Conservation (phyloP, 768 basidiomycete genomes). For the Rhizopogon salebrosus region DNA sequence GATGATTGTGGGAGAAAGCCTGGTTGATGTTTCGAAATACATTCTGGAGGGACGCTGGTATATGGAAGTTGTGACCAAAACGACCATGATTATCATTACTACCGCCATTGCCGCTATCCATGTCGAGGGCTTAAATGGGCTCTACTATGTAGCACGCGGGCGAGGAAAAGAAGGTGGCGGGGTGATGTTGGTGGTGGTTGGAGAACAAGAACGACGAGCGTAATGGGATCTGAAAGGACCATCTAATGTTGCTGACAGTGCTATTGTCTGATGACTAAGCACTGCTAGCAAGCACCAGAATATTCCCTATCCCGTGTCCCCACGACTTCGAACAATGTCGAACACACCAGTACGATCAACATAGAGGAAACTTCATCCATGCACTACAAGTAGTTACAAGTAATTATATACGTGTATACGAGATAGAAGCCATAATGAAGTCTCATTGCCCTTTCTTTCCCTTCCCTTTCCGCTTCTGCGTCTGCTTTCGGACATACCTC, state of each 20-base stretch:
- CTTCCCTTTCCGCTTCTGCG: slow-evolving; percentile 26
- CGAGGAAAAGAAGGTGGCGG: slow-evolving; percentile 9
- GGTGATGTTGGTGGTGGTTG: slow-evolving; percentile 11
- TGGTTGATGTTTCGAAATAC: slow-evolving; percentile 29
- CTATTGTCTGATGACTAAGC: slow-evolving; percentile 9
- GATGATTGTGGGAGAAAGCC: slow-evolving; percentile 15
- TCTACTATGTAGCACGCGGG: not conserved
- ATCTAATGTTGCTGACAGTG: not conserved
- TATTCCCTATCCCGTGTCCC: slow-evolving; percentile 13
- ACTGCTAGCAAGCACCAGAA: slow-evolving; percentile 26
- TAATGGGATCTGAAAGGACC: slow-evolving; percentile 4
- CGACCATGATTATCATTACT: slow-evolving; percentile 5
- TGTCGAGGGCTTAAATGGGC: not conserved
- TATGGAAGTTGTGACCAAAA: slow-evolving; percentile 15
- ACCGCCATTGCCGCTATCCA: slow-evolving; percentile 10
- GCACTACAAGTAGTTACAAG: not conserved
- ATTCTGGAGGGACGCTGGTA: slow-evolving; percentile 23
- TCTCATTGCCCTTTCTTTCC: slow-evolving; percentile 25
- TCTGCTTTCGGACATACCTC: slow-evolving; percentile 40
- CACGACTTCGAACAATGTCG: not conserved
- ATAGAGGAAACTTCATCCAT: not conserved
- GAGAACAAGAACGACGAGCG: slow-evolving; percentile 9
- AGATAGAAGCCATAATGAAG: not conserved
- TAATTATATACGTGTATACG: not conserved
- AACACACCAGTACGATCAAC: too few species aligned